A percentile compares a stretch with the other conserved stretches of the same genome.
Conservation (phyloP, 768 basidiomycete species). For the Cystobasidium tubakii region DNA sequence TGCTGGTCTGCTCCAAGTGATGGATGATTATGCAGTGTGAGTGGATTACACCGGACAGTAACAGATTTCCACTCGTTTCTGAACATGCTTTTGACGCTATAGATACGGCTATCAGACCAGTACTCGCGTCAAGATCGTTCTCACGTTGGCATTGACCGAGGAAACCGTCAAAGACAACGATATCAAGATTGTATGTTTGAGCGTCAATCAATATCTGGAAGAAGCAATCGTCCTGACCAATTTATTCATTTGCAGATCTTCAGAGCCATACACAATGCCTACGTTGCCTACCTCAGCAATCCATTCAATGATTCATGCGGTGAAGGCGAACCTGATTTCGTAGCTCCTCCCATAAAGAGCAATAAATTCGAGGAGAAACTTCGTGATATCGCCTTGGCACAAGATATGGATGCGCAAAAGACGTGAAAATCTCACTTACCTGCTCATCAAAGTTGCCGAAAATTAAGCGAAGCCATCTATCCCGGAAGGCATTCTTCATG, state of each 20-base stretch:
- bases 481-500: not conserved
- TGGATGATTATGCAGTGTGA: constrained; percentile 81
- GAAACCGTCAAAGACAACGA: constrained; percentile 73
- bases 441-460: no score
- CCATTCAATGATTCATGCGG: constrained; percentile 56
- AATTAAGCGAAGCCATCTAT: not conserved
- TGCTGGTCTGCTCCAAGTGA: constrained; percentile 75
- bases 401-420: constrained; percentile 6
- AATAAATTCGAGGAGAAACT: constrained; percentile 25
- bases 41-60: not conserved
- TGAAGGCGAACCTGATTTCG: not conserved
- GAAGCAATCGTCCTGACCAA: not conserved
- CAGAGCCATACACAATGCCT: constrained; percentile 81
- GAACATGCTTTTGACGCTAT: not conserved
- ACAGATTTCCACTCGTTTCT: not conserved
- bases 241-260: constrained; percentile 59
- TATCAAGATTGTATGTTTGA: constrained; percentile 61
- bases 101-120: constrained; percentile 82
- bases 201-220: not conserved
- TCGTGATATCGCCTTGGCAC: constrained; percentile 7
- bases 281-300: constrained; percentile 74
- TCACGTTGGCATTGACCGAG: constrained; percentile 73
- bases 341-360: constrained; percentile 18
- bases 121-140: constrained; percentile 75
- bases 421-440: not conserved